phyloP scores from a whole-genome alignment of 2,329 filamentous ascomycete genomes.

The Aspergillus vadensis region DNA sequence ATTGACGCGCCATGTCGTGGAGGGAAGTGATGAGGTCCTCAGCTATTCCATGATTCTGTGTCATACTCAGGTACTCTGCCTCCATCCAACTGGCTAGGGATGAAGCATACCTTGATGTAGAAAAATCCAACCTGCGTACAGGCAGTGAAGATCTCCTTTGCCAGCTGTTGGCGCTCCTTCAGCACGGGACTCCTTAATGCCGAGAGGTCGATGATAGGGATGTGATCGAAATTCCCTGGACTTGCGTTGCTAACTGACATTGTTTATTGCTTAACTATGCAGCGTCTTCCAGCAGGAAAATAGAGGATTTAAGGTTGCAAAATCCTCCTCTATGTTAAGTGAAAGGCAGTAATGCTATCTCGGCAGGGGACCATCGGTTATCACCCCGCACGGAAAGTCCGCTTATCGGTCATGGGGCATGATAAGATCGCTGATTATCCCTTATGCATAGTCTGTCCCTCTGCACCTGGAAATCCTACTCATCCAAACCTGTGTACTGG shows the following conservation, averaged over 20 bases:
- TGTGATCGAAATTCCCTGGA: slow-evolving; percentile 26
- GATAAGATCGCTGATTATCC: too few relatives aligned
- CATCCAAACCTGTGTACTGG: too few relatives aligned
- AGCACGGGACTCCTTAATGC: slow-evolving; percentile 40
- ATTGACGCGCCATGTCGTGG: slow-evolving; percentile 35
- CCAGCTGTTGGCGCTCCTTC: slow-evolving; percentile 42
- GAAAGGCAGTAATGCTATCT: neutral
- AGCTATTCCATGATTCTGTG: slow-evolving; percentile 29
- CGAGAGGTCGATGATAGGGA: slow-evolving; percentile 51
- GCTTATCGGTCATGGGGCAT: neutral
- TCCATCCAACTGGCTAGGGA: rapidly evolving
- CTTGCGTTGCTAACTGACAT: neutral
- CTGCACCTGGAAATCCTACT: too few relatives aligned
- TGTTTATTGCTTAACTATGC: too few relatives aligned
- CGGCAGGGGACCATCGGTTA: neutral
- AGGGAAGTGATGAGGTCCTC: slow-evolving; percentile 17
- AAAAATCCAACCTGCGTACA: slow-evolving; percentile 51
- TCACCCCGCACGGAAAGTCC: neutral
- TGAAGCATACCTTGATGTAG: slow-evolving; percentile 38
- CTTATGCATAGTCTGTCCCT: too few relatives aligned
- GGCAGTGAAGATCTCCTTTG: slow-evolving; percentile 42
- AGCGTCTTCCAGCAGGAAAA: too few relatives aligned
- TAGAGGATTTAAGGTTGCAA: too few relatives aligned
- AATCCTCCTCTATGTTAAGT: neutral
- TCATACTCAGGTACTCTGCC: neutral